phyloP scores from a whole-genome alignment of 2,329 filamentous ascomycete genomes.

The Xylaria polymorpha region DNA sequence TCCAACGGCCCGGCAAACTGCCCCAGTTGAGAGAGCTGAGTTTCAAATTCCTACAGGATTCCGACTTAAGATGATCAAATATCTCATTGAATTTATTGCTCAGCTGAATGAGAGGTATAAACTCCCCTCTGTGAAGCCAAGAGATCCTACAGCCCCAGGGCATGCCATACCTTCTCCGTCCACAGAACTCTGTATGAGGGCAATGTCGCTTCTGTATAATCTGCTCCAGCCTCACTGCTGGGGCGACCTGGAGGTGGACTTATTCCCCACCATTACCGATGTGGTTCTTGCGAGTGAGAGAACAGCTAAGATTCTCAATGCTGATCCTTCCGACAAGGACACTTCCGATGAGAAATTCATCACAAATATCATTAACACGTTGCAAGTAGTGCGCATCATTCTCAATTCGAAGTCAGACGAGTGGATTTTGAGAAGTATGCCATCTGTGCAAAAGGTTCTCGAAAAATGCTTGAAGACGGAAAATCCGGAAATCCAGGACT shows the following conservation, averaged over 20 bases:
- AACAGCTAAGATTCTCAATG: slow-evolving; percentile 68
- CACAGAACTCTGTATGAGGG: slow-evolving; percentile 86
- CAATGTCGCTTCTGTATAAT: slow-evolving; percentile 83
- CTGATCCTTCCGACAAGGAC: slow-evolving; percentile 72
- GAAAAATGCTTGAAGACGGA: slow-evolving; percentile 91
- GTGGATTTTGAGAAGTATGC: slow-evolving; percentile 85
- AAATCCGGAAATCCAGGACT: slow-evolving; percentile 92
- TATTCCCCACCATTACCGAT: slow-evolving; percentile 91
- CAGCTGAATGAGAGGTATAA: slow-evolving; percentile 87
- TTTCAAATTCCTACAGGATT: slow-evolving; percentile 75
- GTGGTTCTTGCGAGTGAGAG: slow-evolving; percentile 86
- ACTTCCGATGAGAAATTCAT: slow-evolving; percentile 86
- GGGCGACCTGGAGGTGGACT: slow-evolving; percentile 90
- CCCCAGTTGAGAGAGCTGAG: slow-evolving; percentile 67
- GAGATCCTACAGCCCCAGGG: slow-evolving; percentile 62
- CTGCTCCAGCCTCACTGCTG: slow-evolving; percentile 89
- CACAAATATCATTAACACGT: slow-evolving; percentile 90
- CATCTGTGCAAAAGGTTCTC: slow-evolving; percentile 84
- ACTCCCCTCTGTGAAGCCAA: slow-evolving; percentile 75
- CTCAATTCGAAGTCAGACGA: slow-evolving; percentile 88
- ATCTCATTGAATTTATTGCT: slow-evolving; percentile 94
- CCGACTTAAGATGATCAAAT: slow-evolving; percentile 88
- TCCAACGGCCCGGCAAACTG: slow-evolving; percentile 60
- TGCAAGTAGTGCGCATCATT: slow-evolving; percentile 91
- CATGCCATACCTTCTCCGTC: slow-evolving; percentile 65